Base-by-base conservation (phyloP, 306 rosid genomes). In the Acacia melanoxylon region DNA sequence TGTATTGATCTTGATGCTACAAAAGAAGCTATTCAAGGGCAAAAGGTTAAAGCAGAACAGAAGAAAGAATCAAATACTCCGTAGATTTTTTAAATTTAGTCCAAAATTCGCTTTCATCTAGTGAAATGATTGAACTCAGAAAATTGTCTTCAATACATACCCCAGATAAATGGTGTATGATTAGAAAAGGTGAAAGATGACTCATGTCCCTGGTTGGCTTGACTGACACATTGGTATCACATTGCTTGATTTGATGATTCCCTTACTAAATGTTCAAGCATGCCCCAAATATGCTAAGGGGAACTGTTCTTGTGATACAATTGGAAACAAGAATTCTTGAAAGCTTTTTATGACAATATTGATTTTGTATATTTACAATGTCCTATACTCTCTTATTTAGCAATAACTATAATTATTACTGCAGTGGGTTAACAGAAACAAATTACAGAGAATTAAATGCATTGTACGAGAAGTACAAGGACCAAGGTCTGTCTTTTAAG, bases 361-460 rank as follows among this genome's bases (percentile, higher is more conserved):
- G 33, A 62, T 62, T 62, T 62, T 31, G 20, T 74, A 33, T 12
- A 33, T 33, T 72, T 65, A 5, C 49, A 65, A 77, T 81, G 31
- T 66, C 24, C 37, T 72, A 56, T 72, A 27, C 77, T 61, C n/a
- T 84, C 79, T 44, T 35, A 48, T 44, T 72, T 45, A 4, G 25
- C 74, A 25, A 25, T 27, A 44, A 63, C 82, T 58, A 20, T 20
- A 58, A 58, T 58, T 52, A 17, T 80, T 75, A 71, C 16, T 90
- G 88, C 91, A 94, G 98, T 85, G 97, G 98, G 84, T 89, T 94
- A 69, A 92, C 98, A 4, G 87, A 92, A 51, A 59, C 97, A 83
- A 94, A 94, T 87, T 94, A 94, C 94, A 90, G 88, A 83, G 97
- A 92, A 58, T 67, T 94, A 85, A 94, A 87, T 82, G 86, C 59